phyloP scores from a whole-genome alignment of 768 basidiomycete genomes.

The Lyophyllum shimeji region DNA sequence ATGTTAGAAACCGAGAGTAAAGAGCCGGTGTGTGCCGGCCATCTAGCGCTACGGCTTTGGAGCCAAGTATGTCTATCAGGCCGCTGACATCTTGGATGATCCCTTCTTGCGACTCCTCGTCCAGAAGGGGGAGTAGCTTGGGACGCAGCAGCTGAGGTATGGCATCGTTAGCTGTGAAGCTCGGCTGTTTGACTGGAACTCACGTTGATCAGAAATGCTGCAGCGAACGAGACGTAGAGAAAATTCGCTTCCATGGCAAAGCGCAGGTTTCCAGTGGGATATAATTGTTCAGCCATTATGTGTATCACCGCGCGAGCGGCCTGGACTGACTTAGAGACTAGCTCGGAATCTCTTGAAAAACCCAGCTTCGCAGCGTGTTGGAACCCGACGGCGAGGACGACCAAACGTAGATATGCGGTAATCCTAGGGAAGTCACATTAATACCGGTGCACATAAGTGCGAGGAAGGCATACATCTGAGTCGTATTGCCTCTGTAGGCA shows the following conservation, averaged over 20 bases:
- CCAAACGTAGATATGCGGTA: slow-evolving; percentile 53
- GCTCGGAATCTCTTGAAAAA: slow-evolving; percentile 38
- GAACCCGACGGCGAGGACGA: slow-evolving; percentile 56
- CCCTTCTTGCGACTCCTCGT: slow-evolving; percentile 34
- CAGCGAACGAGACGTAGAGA: slow-evolving; percentile 55
- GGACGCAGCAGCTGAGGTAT: slow-evolving; percentile 47
- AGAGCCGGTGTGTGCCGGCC: slow-evolving; percentile 56
- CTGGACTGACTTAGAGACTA: slow-evolving; percentile 48
- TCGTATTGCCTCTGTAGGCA: slow-evolving; percentile 42
- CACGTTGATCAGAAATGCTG: slow-evolving; percentile 63
- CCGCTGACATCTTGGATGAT: slow-evolving; percentile 43
- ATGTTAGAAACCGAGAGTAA: slow-evolving; percentile 55
- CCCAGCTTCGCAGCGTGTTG: slow-evolving; percentile 43
- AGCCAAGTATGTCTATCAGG: slow-evolving; percentile 46
- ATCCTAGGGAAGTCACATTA: slow-evolving; percentile 33
- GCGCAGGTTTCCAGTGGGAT: slow-evolving; percentile 53
- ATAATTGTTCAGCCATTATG: slow-evolving; percentile 49
- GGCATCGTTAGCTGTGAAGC: slow-evolving; percentile 1
- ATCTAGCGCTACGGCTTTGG: slow-evolving; percentile 52
- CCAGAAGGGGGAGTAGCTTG: slow-evolving; percentile 42
- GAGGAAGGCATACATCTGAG: slow-evolving; percentile 34
- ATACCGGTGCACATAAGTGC: slow-evolving; percentile 2
- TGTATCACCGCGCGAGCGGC: slow-evolving; percentile 59
- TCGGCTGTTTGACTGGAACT: slow-evolving; percentile 13
- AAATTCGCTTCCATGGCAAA: slow-evolving; percentile 56